Evolutionary conservation across 371 early-diverging fungal species (phyloP), one percentile per base, ranked within the genome.

Genomic region (Mucor indicus): DNA sequence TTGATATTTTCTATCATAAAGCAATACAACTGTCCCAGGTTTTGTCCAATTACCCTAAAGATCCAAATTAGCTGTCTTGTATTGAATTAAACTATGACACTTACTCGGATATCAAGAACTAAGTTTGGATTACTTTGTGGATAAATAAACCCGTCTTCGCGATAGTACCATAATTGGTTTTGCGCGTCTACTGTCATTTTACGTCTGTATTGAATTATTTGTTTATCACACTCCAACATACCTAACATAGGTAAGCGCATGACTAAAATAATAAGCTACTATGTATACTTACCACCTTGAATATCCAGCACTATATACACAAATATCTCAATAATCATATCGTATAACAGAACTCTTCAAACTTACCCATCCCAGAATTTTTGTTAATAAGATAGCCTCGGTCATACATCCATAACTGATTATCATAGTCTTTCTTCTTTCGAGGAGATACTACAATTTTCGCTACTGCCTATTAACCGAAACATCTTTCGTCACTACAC

Each of bases 121-220:
- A 76, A 53, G 35, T 72, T 72, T 1, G 73, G 73, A 17, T 69
- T 62, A 15, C 57, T 57, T 45, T 65, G 69, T 19, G 71, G 77
- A 43, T 76, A 72, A 23, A 76, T 65, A 45, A 70, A 65, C 8
- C 73, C 73, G 50, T 75, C 75, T 39, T 76, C 72, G 2, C 73
- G 68, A 37, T 72, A 76, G 36, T 60, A 68, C 77, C 77, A 76
- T 35, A 67, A 41, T 38, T 76, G 77, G 37, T 76, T 72, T 2
- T 76, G 64, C 4, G 71, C 69, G 25, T 67, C 70, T 29, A 72
- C 70, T 8, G 66, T 29, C 64, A 72, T 62, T 36, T 72, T 76
- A 29, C 77, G 59, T 23, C 60, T 67, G 37, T 72, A 70, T 43
- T 76, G 77, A 43, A 76, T 69, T 3, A 76, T 52, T 30, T 65